phyloP scores from a whole-genome alignment of 345 rosid genomes.

The Leavenworthia alabamica region DNA sequence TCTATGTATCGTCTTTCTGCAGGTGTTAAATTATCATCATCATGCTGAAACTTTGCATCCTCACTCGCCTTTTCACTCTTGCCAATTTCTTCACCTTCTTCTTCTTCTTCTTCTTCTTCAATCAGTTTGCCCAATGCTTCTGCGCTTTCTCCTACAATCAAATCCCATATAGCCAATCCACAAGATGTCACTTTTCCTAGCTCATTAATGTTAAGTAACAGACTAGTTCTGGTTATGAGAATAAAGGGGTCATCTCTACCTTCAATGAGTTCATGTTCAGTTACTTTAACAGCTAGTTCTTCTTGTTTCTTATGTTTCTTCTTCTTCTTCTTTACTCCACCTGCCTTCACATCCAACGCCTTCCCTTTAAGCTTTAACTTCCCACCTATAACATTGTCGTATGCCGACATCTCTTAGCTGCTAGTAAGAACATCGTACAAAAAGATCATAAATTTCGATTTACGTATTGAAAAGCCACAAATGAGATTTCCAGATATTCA shows the following conservation, averaged over 20 bases:
- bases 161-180: background rate
- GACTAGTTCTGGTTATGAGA: background rate
- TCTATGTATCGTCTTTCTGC: conserved; percentile 69
- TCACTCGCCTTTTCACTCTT: conserved; percentile 34
- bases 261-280: conserved; percentile 41
- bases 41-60: conserved; percentile 37
- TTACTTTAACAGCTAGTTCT: conserved; percentile 35
- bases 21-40: conserved; percentile 51
- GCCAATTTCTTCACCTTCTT: conserved; percentile 32
- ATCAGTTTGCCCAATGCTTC: conserved; percentile 22
- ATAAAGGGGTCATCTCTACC: conserved; percentile 27
- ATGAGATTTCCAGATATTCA: background rate
- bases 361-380: conserved; percentile 93
- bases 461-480: background rate
- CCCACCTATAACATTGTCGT: conserved; percentile 71
- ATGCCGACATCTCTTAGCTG: conserved; percentile 55
- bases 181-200: background rate
- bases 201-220: background rate
- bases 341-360: conserved; percentile 85
- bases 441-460: background rate
- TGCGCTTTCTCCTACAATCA: conserved; percentile 32
- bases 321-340: conserved; percentile 76
- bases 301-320: conserved; percentile 54
- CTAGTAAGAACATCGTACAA: conserved; percentile 6
- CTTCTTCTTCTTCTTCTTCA: conserved; percentile 37